A percentile compares a stretch with the other conserved stretches of the same genome.
Conservation (phyloP, 2,329 filamentous ascomycete species). For the Alternaria infectoria region DNA sequence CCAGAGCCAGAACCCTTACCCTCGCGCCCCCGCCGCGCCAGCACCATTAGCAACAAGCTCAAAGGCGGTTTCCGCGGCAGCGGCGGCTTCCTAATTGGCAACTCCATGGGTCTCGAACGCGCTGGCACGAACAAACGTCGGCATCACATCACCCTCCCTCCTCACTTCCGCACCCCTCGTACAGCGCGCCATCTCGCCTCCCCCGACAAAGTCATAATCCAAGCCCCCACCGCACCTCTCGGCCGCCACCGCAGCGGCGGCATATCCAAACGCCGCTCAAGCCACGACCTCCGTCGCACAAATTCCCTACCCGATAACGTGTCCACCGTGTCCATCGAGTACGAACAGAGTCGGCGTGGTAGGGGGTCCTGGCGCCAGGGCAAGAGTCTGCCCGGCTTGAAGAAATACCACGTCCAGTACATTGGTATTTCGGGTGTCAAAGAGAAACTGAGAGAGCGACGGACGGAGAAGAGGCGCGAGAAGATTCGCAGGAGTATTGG, state of each 20-base stretch:
- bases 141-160: conserved; percentile 35
- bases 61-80: conserved; percentile 49
- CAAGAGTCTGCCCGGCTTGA: conserved; percentile 49
- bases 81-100: conserved; percentile 59
- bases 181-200: conserved; percentile 18
- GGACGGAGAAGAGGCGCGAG: conserved; percentile 60
- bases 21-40: conserved; percentile 25
- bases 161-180: conserved; percentile 21
- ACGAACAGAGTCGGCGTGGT: conserved; percentile 9
- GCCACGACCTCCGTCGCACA: conserved; percentile 11
- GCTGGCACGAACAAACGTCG: conserved; percentile 44
- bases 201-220: conserved; percentile 32
- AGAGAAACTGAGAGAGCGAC: conserved; percentile 54
- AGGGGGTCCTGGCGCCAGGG: conserved; percentile 37
- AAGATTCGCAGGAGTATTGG: conserved; percentile 63
- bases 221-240: conserved; percentile 31
- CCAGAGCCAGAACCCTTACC: conserved; percentile 18
- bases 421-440: conserved; percentile 59
- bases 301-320: conserved; percentile 26
- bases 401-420: conserved; percentile 57
- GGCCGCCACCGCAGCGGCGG: conserved; percentile 22
- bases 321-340: conserved; percentile 15
- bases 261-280: conserved; percentile 32
- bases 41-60: conserved; percentile 34
- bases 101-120: conserved; percentile 62